Evolutionary conservation across 768 basidiomycete species (phyloP).

Genomic region (Macrolepiota albuminosa): DNA sequence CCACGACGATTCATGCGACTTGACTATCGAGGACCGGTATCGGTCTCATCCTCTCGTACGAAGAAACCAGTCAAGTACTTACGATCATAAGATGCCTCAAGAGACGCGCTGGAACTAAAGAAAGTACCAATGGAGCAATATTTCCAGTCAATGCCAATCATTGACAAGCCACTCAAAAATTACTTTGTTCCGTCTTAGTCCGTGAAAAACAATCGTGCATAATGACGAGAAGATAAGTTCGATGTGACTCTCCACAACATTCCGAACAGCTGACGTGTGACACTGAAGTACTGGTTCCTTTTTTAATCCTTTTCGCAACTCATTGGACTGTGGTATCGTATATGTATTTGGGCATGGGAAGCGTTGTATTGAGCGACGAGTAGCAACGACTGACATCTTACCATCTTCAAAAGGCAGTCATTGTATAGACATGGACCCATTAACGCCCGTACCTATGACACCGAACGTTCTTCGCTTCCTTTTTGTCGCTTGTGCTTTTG

Average conservation of each 20-base stretch:
- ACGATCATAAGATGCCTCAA: neutral
- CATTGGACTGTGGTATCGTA: neutral
- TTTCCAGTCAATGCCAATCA: no score
- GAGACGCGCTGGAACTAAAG: no score
- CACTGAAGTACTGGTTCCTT: no score
- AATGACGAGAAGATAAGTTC: no score
- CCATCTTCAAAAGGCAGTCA: neutral
- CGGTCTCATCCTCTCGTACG: slow-evolving; percentile 13
- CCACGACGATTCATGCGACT: neutral
- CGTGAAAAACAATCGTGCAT: no score
- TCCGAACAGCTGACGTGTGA: no score
- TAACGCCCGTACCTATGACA: neutral
- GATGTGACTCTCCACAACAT: no score
- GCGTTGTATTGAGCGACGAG: no score
- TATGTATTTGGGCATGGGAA: neutral
- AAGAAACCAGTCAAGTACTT: slow-evolving; percentile 21
- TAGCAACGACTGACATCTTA: neutral
- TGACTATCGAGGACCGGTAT: neutral
- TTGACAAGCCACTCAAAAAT: no score
- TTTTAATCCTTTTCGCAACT: neutral
- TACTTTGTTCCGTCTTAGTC: no score
- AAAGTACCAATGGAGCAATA: no score
- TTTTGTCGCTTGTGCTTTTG: neutral
- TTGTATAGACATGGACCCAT: neutral
- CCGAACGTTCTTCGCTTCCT: neutral